Base-by-base conservation (phyloP, 2,329 filamentous ascomycete species). In the Bisporella sp. region DNA sequence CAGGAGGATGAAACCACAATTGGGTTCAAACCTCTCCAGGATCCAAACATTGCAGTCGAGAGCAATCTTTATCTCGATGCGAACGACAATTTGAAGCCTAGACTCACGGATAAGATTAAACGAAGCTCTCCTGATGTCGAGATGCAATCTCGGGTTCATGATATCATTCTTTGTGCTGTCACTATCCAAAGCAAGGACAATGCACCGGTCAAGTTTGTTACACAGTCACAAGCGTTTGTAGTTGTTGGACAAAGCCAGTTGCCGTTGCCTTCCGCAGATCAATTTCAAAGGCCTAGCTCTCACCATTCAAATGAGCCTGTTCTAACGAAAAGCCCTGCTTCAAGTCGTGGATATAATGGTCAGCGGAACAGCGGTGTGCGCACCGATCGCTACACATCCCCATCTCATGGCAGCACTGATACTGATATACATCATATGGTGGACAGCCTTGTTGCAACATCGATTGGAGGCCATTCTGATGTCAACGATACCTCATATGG, bases 1-100 rank as follows among this genome's bases (percentile, higher is more conserved):
- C 78, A 84, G 54, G 84, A 88, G 63, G 84, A 88, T 62, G 77
- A 78, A 50, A 78, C 82, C 48, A 84, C 79, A 3, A 70, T 86
- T 54, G 82, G 79, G 1, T 87, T 87, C 62, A 72, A 74, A 55
- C 83, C 84, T 1, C 67, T 87, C 28, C 68, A 62, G 30, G 59
- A 75, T 41, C 71, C 72, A 33, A 68, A 73, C 3, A 67, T 72
- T 39, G 76, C 73, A 4, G n/a, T n/a, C 4, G 73, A 74, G 44
- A 70, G 77, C 48, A 82, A 82, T 70, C 69, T 76, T 45, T 68
- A 71, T 52, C 63, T 65, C 9, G 64, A 68, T n/a, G 62, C 60
- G 28, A 66, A 64, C 21, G 62, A 64, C 11, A 44, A 42, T 6
- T 54, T 71, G 49, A 84, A 83, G 62, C 71, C 72, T 41, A 55